Evolutionary conservation across 192 early-diverging fungal species (phyloP).

Genomic region (Dissophora globulifera): DNA sequence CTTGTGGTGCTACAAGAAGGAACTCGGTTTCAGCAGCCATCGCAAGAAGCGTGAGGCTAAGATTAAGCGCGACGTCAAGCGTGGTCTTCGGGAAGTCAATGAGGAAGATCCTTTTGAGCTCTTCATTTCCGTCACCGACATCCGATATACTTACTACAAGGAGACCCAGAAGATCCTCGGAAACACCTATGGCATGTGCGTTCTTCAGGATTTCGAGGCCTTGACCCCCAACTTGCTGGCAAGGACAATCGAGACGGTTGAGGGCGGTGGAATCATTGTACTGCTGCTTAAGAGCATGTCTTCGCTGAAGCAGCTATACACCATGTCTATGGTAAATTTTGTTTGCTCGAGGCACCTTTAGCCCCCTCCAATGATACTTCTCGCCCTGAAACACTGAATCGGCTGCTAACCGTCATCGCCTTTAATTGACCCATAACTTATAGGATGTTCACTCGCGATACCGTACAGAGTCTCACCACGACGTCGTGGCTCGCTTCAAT

Average conservation of each 20-base stretch:
- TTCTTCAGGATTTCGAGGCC: constrained; percentile 98
- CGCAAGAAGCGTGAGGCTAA: constrained; percentile 97
- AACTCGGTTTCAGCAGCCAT: constrained; percentile 94
- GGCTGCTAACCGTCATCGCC: no score
- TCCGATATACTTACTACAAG: constrained; percentile 99
- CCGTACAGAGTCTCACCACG: constrained; percentile 92
- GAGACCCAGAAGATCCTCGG: constrained; percentile 98
- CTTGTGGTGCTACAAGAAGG: constrained; percentile 99
- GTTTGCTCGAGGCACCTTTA: no score
- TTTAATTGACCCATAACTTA: no score
- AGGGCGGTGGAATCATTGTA: constrained; percentile 96
- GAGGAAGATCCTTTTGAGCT: constrained; percentile 99
- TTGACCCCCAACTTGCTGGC: constrained; percentile 97
- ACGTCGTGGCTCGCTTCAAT: constrained; percentile 96
- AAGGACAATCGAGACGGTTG: constrained; percentile 97
- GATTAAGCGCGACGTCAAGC: constrained; percentile 94
- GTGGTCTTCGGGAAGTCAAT: constrained; percentile 91
- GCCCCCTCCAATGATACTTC: no score
- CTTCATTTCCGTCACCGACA: constrained; percentile 94
- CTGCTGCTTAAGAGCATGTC: constrained; percentile 95
- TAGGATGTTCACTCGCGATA: constrained; percentile 96
- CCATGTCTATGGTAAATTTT: constrained; percentile 89
- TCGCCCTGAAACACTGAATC: no score
- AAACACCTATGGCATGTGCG: constrained; percentile 98
- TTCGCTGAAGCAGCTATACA: constrained; percentile 96